Evolutionary conservation across 805 yeast genomes (phyloP), one percentile per base, ranked within the genome.

Genomic region (Lipomyces yamanashiensis): DNA sequence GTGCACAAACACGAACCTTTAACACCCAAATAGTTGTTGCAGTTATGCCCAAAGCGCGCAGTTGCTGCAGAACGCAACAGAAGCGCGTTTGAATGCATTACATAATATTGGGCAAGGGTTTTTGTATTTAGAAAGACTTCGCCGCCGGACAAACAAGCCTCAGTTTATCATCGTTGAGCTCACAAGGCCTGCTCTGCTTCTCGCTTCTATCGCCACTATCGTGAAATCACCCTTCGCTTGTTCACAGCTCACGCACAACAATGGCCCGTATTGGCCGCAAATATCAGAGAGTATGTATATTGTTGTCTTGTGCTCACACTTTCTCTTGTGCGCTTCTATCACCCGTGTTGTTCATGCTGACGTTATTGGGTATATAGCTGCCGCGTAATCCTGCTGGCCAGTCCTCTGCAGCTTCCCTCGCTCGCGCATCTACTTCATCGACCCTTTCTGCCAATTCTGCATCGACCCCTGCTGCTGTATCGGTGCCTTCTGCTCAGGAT

Each of bases 251-350:
- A 19, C 41, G 21, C 40, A 37, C 10, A 40, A 41, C 36, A 34
- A 64, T 64, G 67, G 67, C 68, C 45, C 68, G 67, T 44, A 54
- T 45, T 34, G 68, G 68, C 56, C 63, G 66, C 55, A 63, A 57
- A 37, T 62, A 62, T 44, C 40, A 67, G 21, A 65, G 68, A 48
- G 67, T 65, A 59, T 19, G 62, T 56, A 21, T 5, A n/a, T 6
- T 37, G 34, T 17, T 17, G 39, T 23, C 34, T 5, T 13, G 45
- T 49, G n/a, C n/a, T 39, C 23, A 19, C 37, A 37, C 49, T 28
- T 28, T 28, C 5, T 28, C 5, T 28, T 28, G 28, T 28, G 28
- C 5, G 28, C 28, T 28, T 28, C 28, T 28, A 28, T 28, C 28
- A 28, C 28, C 28, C 5, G 28, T 52, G 15, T 33, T 34, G 2